Evolutionary conservation across 768 basidiomycete species (phyloP).

Genomic region (Rhodosporidiobolus odoratus): DNA sequence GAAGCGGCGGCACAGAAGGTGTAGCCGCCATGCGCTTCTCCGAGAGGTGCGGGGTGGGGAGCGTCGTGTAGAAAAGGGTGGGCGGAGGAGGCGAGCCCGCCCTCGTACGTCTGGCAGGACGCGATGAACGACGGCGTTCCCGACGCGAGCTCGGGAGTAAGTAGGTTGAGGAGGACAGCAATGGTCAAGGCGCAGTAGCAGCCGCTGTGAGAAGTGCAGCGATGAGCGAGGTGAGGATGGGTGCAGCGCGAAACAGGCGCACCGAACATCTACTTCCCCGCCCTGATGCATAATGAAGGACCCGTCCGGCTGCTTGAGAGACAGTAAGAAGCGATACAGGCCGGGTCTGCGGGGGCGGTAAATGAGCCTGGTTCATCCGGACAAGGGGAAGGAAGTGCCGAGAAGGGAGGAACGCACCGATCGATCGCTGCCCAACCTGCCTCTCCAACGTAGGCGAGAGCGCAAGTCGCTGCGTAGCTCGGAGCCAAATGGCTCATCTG

Average conservation of each 20-base stretch:
- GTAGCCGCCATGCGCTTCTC: slow-evolving; percentile 97
- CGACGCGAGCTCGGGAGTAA: slow-evolving; percentile 78
- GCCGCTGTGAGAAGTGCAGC: slow-evolving; percentile 56
- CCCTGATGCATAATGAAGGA: slow-evolving; percentile 82
- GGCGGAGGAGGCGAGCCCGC: slow-evolving; percentile 79
- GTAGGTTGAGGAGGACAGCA: slow-evolving; percentile 72
- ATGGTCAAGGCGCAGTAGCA: slow-evolving; percentile 84
- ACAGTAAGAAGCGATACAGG: slow-evolving; percentile 83
- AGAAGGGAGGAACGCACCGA: slow-evolving; percentile 52
- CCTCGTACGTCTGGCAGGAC: slow-evolving; percentile 93
- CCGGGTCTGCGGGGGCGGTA: slow-evolving; percentile 53
- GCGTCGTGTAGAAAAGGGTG: slow-evolving; percentile 58
- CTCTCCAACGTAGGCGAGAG: slow-evolving; percentile 73
- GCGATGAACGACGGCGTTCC: slow-evolving; percentile 74
- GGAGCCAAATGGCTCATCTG: slow-evolving; percentile 82
- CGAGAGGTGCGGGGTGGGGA: slow-evolving; percentile 61
- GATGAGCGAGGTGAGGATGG: background rate
- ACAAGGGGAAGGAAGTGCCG: background rate
- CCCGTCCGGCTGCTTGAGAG: slow-evolving; percentile 84
- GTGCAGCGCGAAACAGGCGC: slow-evolving; percentile 35
- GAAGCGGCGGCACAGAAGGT: slow-evolving; percentile 87
- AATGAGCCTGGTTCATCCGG: background rate
- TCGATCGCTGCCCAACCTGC: slow-evolving; percentile 82
- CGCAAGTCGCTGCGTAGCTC: slow-evolving; percentile 79
- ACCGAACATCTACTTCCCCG: slow-evolving; percentile 93